phyloP scores from a whole-genome alignment of 257 asterid species.

The Asclepias syriaca region DNA sequence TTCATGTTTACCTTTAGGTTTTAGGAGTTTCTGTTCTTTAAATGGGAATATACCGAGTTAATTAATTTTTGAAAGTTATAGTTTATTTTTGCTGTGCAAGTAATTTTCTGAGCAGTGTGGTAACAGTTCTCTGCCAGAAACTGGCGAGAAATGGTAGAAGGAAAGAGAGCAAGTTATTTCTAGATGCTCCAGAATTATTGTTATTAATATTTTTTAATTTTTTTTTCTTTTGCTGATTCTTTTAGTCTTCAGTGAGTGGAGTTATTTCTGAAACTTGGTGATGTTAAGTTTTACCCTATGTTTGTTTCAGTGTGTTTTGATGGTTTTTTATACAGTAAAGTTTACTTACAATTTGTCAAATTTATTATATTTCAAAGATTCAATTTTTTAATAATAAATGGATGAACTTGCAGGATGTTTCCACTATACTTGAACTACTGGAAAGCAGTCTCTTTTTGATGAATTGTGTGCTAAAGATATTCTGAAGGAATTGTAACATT shows the following conservation, averaged over 20 bases:
- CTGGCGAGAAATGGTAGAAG: neutral
- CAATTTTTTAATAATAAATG: neutral
- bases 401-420: slow-evolving; percentile 8
- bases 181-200: neutral
- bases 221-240: neutral
- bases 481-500: slow-evolving; percentile 3
- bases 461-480: neutral
- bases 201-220: no score
- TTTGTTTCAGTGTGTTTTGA: neutral
- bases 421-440: neutral
- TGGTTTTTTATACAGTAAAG: neutral
- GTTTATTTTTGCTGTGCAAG: neutral
- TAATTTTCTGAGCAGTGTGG: no score
- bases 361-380: neutral
- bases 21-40: neutral
- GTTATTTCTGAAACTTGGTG: neutral
- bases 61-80: neutral
- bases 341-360: neutral
- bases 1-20: neutral
- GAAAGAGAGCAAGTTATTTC: neutral
- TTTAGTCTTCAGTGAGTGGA: neutral
- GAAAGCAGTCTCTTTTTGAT: neutral
- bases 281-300: neutral
- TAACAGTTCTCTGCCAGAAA: neutral
- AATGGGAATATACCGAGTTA: neutral